These are phyloP conservation scores for Zymoseptoria ardabiliae DNA, from an alignment of 2,329 filamentous ascomycete genomes.

Conservation along the genomic window DNA sequence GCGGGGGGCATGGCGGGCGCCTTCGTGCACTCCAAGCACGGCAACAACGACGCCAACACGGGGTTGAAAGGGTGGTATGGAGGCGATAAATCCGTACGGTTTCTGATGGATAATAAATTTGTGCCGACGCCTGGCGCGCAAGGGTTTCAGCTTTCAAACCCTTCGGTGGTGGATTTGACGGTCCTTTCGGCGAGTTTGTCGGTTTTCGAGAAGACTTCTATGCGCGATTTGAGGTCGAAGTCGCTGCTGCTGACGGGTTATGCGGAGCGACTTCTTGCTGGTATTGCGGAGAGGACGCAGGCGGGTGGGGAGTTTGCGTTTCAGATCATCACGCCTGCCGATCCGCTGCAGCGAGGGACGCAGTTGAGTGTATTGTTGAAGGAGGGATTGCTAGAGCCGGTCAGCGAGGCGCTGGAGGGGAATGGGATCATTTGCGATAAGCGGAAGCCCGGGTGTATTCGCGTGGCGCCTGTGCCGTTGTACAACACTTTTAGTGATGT, in stretches of 20 bases:
- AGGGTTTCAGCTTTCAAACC: slow-evolving; percentile 81
- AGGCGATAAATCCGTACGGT: slow-evolving; percentile 65
- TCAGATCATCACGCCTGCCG: slow-evolving; percentile 58
- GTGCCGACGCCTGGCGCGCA: slow-evolving; percentile 67
- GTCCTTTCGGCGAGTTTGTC: slow-evolving; percentile 63
- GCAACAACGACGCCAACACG: slow-evolving; percentile 39
- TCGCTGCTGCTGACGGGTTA: slow-evolving; percentile 69
- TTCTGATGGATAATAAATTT: slow-evolving; percentile 77
- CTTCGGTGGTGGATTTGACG: slow-evolving; percentile 68
- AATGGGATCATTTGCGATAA: slow-evolving; percentile 73
- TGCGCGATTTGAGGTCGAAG: slow-evolving; percentile 62
- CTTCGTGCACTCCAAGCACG: slow-evolving; percentile 72
- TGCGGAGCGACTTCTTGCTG: slow-evolving; percentile 57
- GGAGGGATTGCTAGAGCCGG: slow-evolving; percentile 60
- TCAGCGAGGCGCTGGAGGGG: slow-evolving; percentile 56
- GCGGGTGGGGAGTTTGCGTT: slow-evolving; percentile 28
- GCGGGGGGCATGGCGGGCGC: slow-evolving; percentile 72
- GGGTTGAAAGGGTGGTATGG: slow-evolving; percentile 77
- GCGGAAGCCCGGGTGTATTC: slow-evolving; percentile 75
- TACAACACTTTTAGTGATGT: slow-evolving; percentile 78
- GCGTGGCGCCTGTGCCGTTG: slow-evolving; percentile 73
- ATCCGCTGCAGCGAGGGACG: slow-evolving; percentile 60
- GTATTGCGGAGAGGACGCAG: slow-evolving; percentile 13
- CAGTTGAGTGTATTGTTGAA: slow-evolving; percentile 69
- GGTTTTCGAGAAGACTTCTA: slow-evolving; percentile 64